Conservation (phyloP, 306 rosid genomes). For the Inga leiocalycina region DNA sequence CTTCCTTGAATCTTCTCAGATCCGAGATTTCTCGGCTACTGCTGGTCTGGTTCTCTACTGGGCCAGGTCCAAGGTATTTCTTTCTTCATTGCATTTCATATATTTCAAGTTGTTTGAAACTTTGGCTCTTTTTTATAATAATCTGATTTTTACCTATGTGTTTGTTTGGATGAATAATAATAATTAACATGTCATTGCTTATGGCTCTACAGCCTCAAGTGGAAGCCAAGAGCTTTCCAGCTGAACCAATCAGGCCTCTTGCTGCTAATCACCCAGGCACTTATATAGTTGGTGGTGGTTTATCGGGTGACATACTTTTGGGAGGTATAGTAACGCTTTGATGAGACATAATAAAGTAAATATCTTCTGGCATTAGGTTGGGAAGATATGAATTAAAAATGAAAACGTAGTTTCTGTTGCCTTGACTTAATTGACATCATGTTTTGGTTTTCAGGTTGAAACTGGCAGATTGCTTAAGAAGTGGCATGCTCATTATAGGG, state of each 20-base stretch:
- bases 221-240: slow-evolving; percentile 72
- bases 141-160: not conserved
- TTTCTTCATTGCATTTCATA: not conserved
- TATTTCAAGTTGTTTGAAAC: slow-evolving; percentile 5
- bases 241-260: slow-evolving; percentile 66
- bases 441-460: slow-evolving; percentile 49
- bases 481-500: slow-evolving; percentile 82
- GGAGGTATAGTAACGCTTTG: slow-evolving; percentile 56
- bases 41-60: slow-evolving; percentile 70
- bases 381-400: slow-evolving; percentile 23
- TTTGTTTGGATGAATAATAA: slow-evolving; percentile 20
- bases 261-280: slow-evolving; percentile 73
- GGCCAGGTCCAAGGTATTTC: slow-evolving; percentile 72
- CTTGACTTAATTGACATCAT: slow-evolving; percentile 20
- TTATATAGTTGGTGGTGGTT: slow-evolving; percentile 70
- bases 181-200: not conserved
- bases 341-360: not conserved
- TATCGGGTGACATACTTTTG: slow-evolving; percentile 77
- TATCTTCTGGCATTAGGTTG: not conserved
- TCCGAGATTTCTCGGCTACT: slow-evolving; percentile 40
- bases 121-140: slow-evolving; percentile 7
- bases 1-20: slow-evolving; percentile 76
- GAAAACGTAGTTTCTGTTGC: not conserved
- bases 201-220: slow-evolving; percentile 60
- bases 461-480: slow-evolving; percentile 75